phyloP scores from a whole-genome alignment of 768 basidiomycete genomes.

The Serendipita sp. region DNA sequence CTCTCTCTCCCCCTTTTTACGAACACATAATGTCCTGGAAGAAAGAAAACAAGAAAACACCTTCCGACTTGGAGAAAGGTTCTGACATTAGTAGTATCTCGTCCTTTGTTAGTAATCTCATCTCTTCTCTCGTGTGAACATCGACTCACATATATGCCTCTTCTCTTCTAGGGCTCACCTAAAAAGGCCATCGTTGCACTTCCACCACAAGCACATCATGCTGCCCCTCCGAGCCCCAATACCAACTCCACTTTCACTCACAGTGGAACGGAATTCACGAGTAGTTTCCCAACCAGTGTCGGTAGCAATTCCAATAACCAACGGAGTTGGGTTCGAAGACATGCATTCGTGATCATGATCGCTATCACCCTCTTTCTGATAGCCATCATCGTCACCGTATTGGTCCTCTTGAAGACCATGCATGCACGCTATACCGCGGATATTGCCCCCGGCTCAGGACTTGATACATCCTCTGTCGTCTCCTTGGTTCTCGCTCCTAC shows the following conservation, averaged over 20 bases:
- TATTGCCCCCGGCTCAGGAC: too few species aligned
- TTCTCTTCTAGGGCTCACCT: background rate
- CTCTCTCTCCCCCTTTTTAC: background rate
- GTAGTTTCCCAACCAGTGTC: background rate
- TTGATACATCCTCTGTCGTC: too few species aligned
- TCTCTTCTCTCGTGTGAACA: background rate
- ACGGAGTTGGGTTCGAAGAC: background rate
- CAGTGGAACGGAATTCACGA: background rate
- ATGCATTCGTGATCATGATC: slow-evolving; percentile 1
- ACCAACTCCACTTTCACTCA: background rate
- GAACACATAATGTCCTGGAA: background rate
- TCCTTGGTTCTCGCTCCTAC: too few species aligned
- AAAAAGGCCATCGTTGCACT: background rate
- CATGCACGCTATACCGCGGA: too few species aligned
- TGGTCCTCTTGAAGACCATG: background rate
- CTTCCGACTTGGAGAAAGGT: background rate
- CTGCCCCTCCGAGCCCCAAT: background rate
- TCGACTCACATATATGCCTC: background rate
- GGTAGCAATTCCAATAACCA: background rate
- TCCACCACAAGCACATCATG: background rate
- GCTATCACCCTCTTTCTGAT: background rate
- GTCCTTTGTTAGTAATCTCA: background rate
- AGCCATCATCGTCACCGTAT: background rate
- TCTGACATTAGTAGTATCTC: background rate
- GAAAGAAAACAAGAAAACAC: background rate